phyloP scores from a whole-genome alignment of 768 basidiomycete genomes.

The Psilocybe subaeruginosa region DNA sequence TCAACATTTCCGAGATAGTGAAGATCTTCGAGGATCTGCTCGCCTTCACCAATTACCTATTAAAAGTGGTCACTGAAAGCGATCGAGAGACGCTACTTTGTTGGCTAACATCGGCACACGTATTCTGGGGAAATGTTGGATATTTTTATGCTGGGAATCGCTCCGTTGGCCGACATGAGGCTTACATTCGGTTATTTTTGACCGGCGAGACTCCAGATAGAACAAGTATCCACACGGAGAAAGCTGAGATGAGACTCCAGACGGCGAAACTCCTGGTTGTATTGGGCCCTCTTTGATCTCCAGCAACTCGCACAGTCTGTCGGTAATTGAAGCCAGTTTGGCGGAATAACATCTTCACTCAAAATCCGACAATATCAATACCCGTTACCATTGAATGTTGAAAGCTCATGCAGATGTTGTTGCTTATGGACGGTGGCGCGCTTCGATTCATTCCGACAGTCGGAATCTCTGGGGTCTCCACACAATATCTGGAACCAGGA shows the following conservation, averaged over 20 bases:
- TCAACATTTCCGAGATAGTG: neutral
- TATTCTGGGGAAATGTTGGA: neutral
- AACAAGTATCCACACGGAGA: slow-evolving; percentile 11
- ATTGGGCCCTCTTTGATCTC: neutral
- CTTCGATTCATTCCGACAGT: neutral
- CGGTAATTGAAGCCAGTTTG: neutral
- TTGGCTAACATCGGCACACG: neutral
- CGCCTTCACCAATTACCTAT: neutral
- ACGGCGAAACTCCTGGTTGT: slow-evolving; percentile 8
- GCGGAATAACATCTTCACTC: neutral
- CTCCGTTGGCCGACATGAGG: slow-evolving; percentile 13
- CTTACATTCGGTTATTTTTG: neutral
- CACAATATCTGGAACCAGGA: neutral
- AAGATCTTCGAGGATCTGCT: neutral
- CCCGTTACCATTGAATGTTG: neutral
- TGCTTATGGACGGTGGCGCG: neutral
- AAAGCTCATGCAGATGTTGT: neutral
- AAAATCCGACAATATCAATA: neutral
- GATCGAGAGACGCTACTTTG: neutral
- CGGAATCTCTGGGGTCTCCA: neutral
- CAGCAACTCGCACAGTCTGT: slow-evolving; percentile 2
- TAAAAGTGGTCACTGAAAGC: neutral
- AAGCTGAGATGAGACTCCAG: neutral
- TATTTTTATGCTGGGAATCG: slow-evolving; percentile 5
- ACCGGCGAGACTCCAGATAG: slow-evolving; percentile 3